Base-by-base conservation (phyloP, 2,329 filamentous ascomycete species). In the Hortaea werneckii region DNA sequence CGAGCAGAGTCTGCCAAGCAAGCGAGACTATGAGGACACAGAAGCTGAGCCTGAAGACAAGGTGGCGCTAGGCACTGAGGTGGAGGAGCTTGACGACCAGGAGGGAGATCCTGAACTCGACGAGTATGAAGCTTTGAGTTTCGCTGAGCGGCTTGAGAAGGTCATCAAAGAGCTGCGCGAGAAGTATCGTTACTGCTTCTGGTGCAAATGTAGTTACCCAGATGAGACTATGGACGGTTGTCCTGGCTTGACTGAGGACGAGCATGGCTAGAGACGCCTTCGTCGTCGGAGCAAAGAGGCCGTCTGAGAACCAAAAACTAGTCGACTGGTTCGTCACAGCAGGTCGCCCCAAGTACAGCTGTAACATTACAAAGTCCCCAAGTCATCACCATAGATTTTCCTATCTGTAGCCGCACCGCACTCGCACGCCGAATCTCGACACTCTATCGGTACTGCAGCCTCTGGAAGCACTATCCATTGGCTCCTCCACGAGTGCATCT, bases 141-240 rank as follows among this genome's bases (percentile, higher is more conserved):
- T 79, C 1, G 69, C 69, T 1, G 83, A 94, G 56, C 78, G 79
- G 53, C 67, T 96, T 50, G 67, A 71, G 6, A 78, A 72, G 54
- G 65, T 94, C 10, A 75, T 95, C 7, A 63, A 68, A 12, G 81
- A 85, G 65, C 65, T 98, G 44, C 77, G 92, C 34, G 71, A 79
- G 41, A 76, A 77, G 59, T 79, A 87, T 59, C 67, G 74, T 39
- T 98, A 98, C 63, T 98, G 92, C 68, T 95, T 95, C 63, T 98
- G 89, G 85, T 98, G 92, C 67, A 96, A 95, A 64, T 84, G 77
- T 65, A 72, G 72, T 43, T 98, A 95, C 63, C 77, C 80, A 0
- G 80, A 87, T 58, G 70, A 69, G 32, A 66, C 70, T 32, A 82
- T 95, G 83, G 87, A 92, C 9, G 89, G 86, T 0, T 98, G 92